A percentile compares a stretch with the other conserved stretches of the same genome.
These are phyloP conservation scores for Sanghuangporus weigelae DNA, from an alignment of 1,284 basidiomycete genomes.

Conservation along the genomic window DNA sequence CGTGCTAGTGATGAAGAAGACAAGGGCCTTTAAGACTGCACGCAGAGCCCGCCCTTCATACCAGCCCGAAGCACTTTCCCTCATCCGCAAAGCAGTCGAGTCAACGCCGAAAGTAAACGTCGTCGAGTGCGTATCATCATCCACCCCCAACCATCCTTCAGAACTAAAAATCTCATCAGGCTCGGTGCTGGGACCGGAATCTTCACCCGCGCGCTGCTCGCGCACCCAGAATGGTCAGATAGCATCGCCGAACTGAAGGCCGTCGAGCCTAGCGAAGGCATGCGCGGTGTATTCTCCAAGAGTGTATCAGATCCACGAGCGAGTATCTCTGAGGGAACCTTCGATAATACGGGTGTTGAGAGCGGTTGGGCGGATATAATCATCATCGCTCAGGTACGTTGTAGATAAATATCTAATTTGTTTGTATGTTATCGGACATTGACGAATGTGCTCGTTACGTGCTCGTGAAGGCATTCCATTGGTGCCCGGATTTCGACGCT, in stretches of 20 bases:
- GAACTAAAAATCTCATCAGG: slow-evolving; percentile 30
- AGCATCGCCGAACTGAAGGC: slow-evolving; percentile 51
- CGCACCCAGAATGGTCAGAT: slow-evolving; percentile 49
- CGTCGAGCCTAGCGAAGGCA: slow-evolving; percentile 69
- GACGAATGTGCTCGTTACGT: neutral
- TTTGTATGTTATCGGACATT: neutral
- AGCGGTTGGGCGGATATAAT: slow-evolving; percentile 70
- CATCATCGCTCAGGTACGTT: slow-evolving; percentile 64
- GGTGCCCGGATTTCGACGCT: slow-evolving; percentile 68
- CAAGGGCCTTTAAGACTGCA: slow-evolving; percentile 10
- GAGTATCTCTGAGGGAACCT: slow-evolving; percentile 54
- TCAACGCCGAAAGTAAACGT: slow-evolving; percentile 46
- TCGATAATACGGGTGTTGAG: slow-evolving; percentile 51
- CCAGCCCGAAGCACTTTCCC: slow-evolving; percentile 47
- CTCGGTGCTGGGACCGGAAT: slow-evolving; percentile 74
- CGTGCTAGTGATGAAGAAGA: neutral
- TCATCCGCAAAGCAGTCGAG: slow-evolving; percentile 46
- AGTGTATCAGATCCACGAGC: slow-evolving; percentile 47
- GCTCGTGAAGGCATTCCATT: slow-evolving; percentile 66
- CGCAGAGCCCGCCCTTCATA: slow-evolving; percentile 68
- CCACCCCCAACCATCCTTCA: neutral
- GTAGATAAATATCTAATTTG: slow-evolving; percentile 1
- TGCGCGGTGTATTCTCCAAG: slow-evolving; percentile 57
- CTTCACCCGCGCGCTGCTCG: slow-evolving; percentile 71
- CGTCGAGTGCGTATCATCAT: slow-evolving; percentile 51